Evolutionary conservation across 2,329 filamentous ascomycete genomes (phyloP), one percentile per base, ranked within the genome.

Genomic region (Microcyclosporella mali): DNA sequence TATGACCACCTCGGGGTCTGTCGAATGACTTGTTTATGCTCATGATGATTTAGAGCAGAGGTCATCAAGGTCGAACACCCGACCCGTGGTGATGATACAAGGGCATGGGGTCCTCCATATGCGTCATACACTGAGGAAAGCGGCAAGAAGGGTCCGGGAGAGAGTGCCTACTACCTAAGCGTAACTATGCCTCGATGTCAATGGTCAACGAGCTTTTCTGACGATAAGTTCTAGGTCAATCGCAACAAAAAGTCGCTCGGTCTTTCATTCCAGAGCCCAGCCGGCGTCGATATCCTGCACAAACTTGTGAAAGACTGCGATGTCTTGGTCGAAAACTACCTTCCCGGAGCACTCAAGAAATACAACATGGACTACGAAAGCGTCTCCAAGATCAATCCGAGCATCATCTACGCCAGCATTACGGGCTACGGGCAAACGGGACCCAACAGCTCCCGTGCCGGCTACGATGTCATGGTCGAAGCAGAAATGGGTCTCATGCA

Each of bases 391-490:
- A 82, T 95, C 62, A 97, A 97, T 60, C 89, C 90, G 0, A 70
- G 74, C 4, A 73, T 98, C 35, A 86, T 98, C 54, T 98, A 98
- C 61, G 88, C 90, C 11, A 95, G 88, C 55, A 94, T 98, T 56
- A 98, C 92, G 0, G 92, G 92, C 1, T 98, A 97, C 61, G 92
- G 92, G 2, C 92, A 98, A 63, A 95, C 86, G 1, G 92, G 92
- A 0, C 92, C 92, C 0, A 95, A 94, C 66, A 80, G 83, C 4
- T 78, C 81, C 51, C 78, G 92, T 11, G 88, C 92, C 3, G 92
- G 92, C 3, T 98, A 98, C 72, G 92, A 98, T 66, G 92, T 98
- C 55, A 98, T 98, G 90, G 90, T 98, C 9, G 92, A 98, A 70
- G 92, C 92, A 46, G 71, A 56, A 45, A 67, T 32, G 3, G 15